These are phyloP conservation scores for Debaryomyces hansenii DNA, from an alignment of 805 yeast genomes.

Conservation along the genomic window DNA sequence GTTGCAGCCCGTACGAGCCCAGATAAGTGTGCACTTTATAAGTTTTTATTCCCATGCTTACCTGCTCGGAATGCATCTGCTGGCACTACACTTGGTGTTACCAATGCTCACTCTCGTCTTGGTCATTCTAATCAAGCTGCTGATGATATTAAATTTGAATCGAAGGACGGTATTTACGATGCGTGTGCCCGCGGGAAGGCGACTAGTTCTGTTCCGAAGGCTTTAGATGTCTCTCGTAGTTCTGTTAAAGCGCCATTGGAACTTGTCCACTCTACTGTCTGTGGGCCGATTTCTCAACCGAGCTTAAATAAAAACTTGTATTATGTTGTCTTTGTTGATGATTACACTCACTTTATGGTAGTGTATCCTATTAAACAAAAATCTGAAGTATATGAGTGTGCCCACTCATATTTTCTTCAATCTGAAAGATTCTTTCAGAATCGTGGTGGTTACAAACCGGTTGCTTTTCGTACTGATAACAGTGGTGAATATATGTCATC, in stretches of 20 bases:
- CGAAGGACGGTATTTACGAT: too few relatives aligned
- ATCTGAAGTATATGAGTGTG: background rate
- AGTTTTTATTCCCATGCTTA: too few relatives aligned
- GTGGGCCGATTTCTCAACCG: background rate
- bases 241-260: background rate
- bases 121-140: too few relatives aligned
- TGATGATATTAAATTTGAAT: too few relatives aligned
- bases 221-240: too few relatives aligned
- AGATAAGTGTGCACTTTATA: too few relatives aligned
- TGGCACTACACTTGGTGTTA: too few relatives aligned
- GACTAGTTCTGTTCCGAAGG: too few relatives aligned
- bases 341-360: background rate
- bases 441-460: background rate
- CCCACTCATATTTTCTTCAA: background rate
- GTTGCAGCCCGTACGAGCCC: too few relatives aligned
- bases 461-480: constrained; percentile 12
- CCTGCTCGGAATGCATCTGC: too few relatives aligned
- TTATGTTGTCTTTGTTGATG: background rate
- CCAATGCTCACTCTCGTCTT: too few relatives aligned
- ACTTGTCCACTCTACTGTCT: background rate
- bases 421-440: background rate
- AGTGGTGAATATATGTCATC: constrained; percentile 1
- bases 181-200: too few relatives aligned
- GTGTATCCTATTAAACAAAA: background rate
- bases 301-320: background rate